Evolutionary conservation across 805 yeast genomes (phyloP).

Genomic region (Groenewaldozyma tartarivorans): DNA sequence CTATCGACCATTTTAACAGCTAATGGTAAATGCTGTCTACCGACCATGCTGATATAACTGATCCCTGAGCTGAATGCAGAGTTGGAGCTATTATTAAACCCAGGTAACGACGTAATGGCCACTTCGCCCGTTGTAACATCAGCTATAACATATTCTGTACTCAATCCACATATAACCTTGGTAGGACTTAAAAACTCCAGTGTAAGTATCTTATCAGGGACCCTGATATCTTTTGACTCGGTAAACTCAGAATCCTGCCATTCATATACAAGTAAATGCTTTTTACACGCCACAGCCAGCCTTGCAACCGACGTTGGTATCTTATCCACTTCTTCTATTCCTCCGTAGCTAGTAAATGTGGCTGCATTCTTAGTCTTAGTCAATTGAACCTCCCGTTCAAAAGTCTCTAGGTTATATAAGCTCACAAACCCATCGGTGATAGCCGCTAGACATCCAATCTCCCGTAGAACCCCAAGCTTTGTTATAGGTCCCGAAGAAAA

Average conservation of each 20-base stretch:
- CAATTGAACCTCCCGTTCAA: slow-evolving; percentile 24
- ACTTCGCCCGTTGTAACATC: slow-evolving; percentile 9
- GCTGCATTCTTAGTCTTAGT: slow-evolving; percentile 29
- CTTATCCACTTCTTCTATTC: slow-evolving; percentile 6
- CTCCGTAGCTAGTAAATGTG: slow-evolving; percentile 18
- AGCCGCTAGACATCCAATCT: slow-evolving; percentile 25
- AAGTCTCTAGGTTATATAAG: slow-evolving; percentile 26
- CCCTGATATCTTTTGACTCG: slow-evolving; percentile 19
- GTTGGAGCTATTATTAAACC: slow-evolving; percentile 4
- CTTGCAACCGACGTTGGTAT: slow-evolving; percentile 20
- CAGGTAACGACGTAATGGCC: slow-evolving; percentile 7
- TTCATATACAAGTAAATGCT: slow-evolving; percentile 17
- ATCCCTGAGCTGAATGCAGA: slow-evolving; percentile 9
- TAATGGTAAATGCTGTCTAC: slow-evolving; percentile 8
- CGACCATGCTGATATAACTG: slow-evolving; percentile 15
- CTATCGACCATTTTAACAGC: slow-evolving; percentile 5
- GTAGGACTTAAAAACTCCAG: slow-evolving; percentile 19
- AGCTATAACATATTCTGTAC: slow-evolving; percentile 18
- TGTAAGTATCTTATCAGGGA: slow-evolving; percentile 21
- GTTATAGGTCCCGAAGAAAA: slow-evolving; percentile 21
- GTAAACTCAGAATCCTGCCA: slow-evolving; percentile 25
- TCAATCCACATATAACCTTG: slow-evolving; percentile 18
- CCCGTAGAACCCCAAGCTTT: slow-evolving; percentile 27
- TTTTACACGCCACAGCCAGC: slow-evolving; percentile 20
- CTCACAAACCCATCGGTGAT: slow-evolving; percentile 26